These are phyloP conservation scores for Globisporangium sylvaticum DNA, from an alignment of 352 stramenopile species.

Conservation along the genomic window DNA sequence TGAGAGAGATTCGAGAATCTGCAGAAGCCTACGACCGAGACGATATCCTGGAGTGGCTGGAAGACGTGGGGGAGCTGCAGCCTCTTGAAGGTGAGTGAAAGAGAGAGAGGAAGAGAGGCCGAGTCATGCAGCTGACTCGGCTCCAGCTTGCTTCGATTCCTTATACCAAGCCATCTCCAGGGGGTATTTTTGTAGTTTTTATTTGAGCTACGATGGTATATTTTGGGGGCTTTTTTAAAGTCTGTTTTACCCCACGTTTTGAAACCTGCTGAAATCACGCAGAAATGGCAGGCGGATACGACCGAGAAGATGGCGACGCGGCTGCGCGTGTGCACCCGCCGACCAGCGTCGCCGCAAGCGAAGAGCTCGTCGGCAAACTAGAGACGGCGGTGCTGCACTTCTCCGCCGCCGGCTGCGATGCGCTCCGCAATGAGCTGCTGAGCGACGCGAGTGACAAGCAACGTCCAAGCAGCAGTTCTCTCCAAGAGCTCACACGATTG, in stretches of 20 bases:
- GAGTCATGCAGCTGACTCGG: no score
- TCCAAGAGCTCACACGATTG: conserved; percentile 4
- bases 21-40: neutral
- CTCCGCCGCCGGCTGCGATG: neutral
- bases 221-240: no score
- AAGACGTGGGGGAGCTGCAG: neutral
- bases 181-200: no score
- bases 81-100: neutral
- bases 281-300: conserved; percentile 5
- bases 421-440: conserved; percentile 13
- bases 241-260: no score
- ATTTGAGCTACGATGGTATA: no score
- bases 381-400: conserved; percentile 4
- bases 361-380: neutral
- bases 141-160: no score
- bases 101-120: neutral
- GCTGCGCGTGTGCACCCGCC: neutral
- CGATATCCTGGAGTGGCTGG: neutral
- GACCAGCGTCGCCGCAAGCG: neutral
- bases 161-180: no score
- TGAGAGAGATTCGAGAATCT: neutral
- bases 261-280: no score
- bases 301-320: neutral
- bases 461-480: neutral
- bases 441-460: neutral